phyloP scores from a whole-genome alignment of 305 asterid genomes.

The Fraxinus albicans region DNA sequence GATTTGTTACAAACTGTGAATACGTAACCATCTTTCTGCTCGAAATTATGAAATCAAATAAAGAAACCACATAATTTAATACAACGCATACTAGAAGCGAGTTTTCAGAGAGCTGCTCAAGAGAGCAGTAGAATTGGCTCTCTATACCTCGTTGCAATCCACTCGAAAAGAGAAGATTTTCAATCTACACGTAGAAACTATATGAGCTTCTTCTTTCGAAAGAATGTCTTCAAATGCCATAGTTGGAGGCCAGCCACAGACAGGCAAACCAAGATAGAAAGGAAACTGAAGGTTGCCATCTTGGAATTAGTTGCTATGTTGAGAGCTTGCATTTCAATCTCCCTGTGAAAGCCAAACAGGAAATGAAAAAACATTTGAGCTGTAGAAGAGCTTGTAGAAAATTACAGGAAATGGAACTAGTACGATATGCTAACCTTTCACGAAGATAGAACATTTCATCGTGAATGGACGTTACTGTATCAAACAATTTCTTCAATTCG shows the following conservation, averaged over 20 bases:
- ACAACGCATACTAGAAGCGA: neutral
- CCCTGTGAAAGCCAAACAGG: conserved; percentile 20
- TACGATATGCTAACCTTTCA: conserved; percentile 22
- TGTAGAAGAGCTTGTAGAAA: neutral
- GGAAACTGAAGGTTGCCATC: conserved; percentile 23
- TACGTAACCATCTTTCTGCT: neutral
- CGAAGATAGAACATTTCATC: conserved; percentile 33
- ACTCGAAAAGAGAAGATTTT: neutral
- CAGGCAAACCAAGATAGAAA: conserved; percentile 26
- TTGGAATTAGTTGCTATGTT: conserved; percentile 27
- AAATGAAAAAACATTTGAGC: neutral
- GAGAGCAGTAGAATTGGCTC: neutral
- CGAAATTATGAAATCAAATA: neutral
- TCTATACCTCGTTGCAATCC: neutral
- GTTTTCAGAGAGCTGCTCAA: neutral
- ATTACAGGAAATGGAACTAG: neutral
- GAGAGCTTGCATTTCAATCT: conserved; percentile 31
- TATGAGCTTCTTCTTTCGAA: conserved; percentile 34
- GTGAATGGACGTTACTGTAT: conserved; percentile 25
- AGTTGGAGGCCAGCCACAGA: conserved; percentile 35
- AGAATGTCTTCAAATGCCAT: conserved; percentile 37
- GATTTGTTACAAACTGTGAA: neutral
- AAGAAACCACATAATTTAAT: neutral
- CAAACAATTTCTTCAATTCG: conserved; percentile 32
- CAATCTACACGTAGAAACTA: neutral